Evolutionary conservation across 306 rosid genomes (phyloP).

Genomic region (Prunus mongolica): DNA sequence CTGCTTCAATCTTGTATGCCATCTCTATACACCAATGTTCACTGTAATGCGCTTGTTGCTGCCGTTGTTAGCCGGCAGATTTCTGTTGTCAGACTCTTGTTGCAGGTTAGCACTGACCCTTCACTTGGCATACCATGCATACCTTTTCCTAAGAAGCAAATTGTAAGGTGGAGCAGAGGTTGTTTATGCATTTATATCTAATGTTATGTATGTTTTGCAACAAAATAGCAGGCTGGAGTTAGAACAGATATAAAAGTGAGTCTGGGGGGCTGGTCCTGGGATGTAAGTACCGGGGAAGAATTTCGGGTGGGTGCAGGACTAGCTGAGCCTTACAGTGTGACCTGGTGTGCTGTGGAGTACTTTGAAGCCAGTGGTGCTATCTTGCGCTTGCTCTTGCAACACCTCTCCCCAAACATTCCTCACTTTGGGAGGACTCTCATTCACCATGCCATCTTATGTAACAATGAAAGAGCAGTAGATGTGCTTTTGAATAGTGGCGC

Average conservation of each 20-base stretch:
- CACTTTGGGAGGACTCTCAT: constrained; percentile 60
- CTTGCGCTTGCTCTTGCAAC: constrained; percentile 41
- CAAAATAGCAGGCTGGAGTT: constrained; percentile 43
- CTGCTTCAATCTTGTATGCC: constrained; percentile 65
- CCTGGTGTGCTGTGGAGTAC: constrained; percentile 78
- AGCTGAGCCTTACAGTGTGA: constrained; percentile 55
- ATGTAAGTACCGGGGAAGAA: constrained; percentile 51
- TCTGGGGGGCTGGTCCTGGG: constrained; percentile 76
- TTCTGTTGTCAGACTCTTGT: constrained; percentile 42
- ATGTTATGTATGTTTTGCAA: neutral
- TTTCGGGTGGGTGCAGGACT: constrained; percentile 70
- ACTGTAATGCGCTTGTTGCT: constrained; percentile 56
- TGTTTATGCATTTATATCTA: neutral
- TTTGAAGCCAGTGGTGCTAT: constrained; percentile 60
- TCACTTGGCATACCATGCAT: neutral
- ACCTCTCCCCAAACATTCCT: constrained; percentile 33
- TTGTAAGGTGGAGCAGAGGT: neutral
- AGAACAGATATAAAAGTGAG: constrained; percentile 47
- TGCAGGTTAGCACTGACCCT: constrained; percentile 38
- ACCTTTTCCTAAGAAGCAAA: neutral
- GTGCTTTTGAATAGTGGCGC: constrained; percentile 33
- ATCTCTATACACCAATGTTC: constrained; percentile 48
- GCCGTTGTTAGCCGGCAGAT: constrained; percentile 61
- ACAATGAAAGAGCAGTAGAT: constrained; percentile 38
- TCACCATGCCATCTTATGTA: constrained; percentile 60